Percentiles rank a stretch among this genome's conserved stretches.
These are phyloP conservation scores for Cichorium intybus DNA, from an alignment of 140 eudicot species.

Conservation along the genomic window DNA sequence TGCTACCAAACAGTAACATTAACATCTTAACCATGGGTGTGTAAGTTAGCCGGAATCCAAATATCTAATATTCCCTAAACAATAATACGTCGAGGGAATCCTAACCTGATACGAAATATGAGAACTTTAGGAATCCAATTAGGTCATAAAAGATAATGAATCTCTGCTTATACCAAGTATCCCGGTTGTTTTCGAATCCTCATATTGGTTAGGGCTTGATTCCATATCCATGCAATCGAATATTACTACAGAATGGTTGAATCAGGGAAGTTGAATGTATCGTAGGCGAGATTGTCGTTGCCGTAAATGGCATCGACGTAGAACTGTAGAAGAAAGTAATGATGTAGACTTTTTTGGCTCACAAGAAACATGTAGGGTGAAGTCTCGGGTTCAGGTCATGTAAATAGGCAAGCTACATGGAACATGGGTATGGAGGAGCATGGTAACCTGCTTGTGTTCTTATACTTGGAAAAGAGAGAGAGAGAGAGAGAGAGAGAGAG, in stretches of 20 bases:
- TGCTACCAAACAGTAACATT: slow-evolving; percentile 66
- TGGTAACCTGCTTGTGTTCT: too few species aligned
- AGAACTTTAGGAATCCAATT: slow-evolving; percentile 68
- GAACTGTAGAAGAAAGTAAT: slow-evolving; percentile 59
- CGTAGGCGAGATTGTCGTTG: slow-evolving; percentile 77
- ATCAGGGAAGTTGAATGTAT: slow-evolving; percentile 42
- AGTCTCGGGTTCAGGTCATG: slow-evolving; percentile 66
- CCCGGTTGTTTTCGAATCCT: slow-evolving; percentile 65
- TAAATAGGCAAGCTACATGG: slow-evolving; percentile 61
- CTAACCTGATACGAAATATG: slow-evolving; percentile 77
- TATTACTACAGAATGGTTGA: slow-evolving; percentile 46
- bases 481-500: too few species aligned
- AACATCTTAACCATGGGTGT: slow-evolving; percentile 62
- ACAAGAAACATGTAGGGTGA: slow-evolving; percentile 70
- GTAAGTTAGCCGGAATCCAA: slow-evolving; percentile 52
- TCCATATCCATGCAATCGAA: slow-evolving; percentile 86
- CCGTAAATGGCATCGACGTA: slow-evolving; percentile 79
- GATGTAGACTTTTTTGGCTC: slow-evolving; percentile 78
- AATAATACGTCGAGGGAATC: slow-evolving; percentile 66
- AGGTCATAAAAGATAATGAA: slow-evolving; percentile 65
- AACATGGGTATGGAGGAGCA: too few species aligned
- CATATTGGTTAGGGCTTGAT: slow-evolving; percentile 44
- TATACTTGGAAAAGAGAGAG: too few species aligned
- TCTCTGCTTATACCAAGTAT: slow-evolving; percentile 83
- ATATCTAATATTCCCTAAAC: slow-evolving; percentile 45